A percentile compares a stretch with the other conserved stretches of the same genome.
Conservation (phyloP, 306 rosid genomes). For the Luffa acutangula region DNA sequence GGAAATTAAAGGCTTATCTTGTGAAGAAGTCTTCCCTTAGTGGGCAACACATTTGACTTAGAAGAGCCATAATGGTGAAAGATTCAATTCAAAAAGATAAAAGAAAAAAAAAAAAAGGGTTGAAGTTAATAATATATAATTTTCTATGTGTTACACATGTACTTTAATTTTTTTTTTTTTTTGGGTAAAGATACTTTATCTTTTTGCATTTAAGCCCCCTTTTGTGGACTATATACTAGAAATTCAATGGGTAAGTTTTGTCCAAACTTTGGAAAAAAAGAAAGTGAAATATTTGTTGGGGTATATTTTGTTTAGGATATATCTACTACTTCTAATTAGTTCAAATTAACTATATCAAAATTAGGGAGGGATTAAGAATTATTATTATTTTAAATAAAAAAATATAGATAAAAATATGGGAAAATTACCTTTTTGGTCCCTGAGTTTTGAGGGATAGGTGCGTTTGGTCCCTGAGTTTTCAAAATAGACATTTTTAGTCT, state of each 20-base stretch:
- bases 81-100: background rate
- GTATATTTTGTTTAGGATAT: too few species aligned
- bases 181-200: background rate
- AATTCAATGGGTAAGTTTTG: background rate
- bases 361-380: background rate
- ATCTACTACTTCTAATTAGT: background rate
- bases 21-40: background rate
- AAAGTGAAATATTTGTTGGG: too few species aligned
- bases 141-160: background rate
- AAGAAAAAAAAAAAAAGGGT: background rate
- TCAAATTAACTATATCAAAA: background rate
- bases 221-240: background rate
- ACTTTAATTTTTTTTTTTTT: background rate
- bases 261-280: background rate
- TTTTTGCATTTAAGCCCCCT: background rate
- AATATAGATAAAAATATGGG: too few species aligned
- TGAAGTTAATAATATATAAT: background rate
- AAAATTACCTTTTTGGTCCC: too few species aligned
- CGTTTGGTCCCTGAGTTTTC: too few species aligned
- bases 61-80: background rate
- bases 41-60: conserved; percentile 5
- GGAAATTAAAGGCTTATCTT: background rate
- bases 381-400: background rate
- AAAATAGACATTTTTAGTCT: too few species aligned
- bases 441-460: too few species aligned